Conservation (phyloP, 148 eudicot genomes). For the Camellia japonica region DNA sequence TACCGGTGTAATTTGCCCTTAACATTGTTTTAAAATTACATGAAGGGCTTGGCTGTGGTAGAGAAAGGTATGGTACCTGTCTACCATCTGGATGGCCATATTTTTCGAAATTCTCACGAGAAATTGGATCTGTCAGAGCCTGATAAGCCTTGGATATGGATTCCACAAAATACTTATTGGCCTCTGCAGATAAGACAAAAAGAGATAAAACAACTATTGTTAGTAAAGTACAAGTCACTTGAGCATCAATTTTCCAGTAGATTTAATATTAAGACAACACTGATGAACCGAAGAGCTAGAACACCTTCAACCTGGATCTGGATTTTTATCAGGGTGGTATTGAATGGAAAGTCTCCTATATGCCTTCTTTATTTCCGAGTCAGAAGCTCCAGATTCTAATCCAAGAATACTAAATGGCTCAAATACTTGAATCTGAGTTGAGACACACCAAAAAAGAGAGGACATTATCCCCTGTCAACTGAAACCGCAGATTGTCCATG, state of each 20-base stretch:
- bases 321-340: slow-evolving; percentile 99
- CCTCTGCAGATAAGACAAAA: slow-evolving; percentile 49
- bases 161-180: slow-evolving; percentile 84
- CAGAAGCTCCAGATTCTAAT: slow-evolving; percentile 85
- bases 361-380: slow-evolving; percentile 84
- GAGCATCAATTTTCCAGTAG: background rate
- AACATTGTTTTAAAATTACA: slow-evolving; percentile 7
- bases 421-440: slow-evolving; percentile 64
- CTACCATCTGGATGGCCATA: slow-evolving; percentile 99
- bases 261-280: background rate
- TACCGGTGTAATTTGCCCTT: no score
- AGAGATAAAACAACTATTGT: slow-evolving; percentile 14
- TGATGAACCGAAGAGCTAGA: slow-evolving; percentile 10
- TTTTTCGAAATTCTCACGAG: slow-evolving; percentile 92
- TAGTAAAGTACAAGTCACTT: background rate
- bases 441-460: background rate
- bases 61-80: slow-evolving; percentile 51
- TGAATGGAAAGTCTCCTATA: slow-evolving; percentile 85
- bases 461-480: background rate
- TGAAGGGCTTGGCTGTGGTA: background rate
- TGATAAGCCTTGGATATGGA: slow-evolving; percentile 91
- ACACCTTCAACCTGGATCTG: slow-evolving; percentile 84
- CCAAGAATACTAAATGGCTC: slow-evolving; percentile 95
- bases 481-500: background rate
- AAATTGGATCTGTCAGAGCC: slow-evolving; percentile 88